Evolutionary conservation across 768 basidiomycete genomes (phyloP), one percentile per base, ranked within the genome.

Genomic region (Suillus luteus): DNA sequence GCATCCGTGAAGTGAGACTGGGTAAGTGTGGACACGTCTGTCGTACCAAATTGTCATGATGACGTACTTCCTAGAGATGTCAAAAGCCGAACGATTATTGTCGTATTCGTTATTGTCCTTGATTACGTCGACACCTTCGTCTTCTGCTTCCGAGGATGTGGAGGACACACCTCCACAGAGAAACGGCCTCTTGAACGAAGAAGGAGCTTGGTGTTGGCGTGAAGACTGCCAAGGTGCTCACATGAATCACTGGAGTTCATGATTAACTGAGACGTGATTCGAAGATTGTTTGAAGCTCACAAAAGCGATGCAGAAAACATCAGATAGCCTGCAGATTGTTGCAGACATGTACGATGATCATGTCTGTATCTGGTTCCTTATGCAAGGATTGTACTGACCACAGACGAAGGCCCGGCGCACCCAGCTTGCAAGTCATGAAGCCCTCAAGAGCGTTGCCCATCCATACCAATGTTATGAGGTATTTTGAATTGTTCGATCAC

Each of bases 181-280:
- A n/a, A 85, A 81, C 63, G 89, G 90, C 0, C 70, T 89, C 58
- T 69, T 86, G 61, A 94, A 93, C 66, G 79, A 80, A 10, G 84
- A 91, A 31, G 89, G 91, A 1, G 92, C 91, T 3, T 92, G 93
- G 91, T 93, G 92, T 73, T 96, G 93, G 92, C 82, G 87, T 31
- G 91, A 95, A 60, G 82, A 81, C 3, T 94, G 93, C 71, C 75
- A 82, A 72, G 87, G 91, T 91, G 68, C 48, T 41, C 17, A 24
- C 22, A 17, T 15, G 40, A 43, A 40, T 8, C n/a, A 54, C 31
- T 22, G 22, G 40, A 22, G 19, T 59, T 27, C 17, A 41, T 33
- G 52, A 49, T 38, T 43, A 40, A 46, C 38, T 55, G 37, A 38
- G 51, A 59, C 49, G 24, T 48, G 19, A 24, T 33, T 61, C 37